Evolutionary conservation across 768 basidiomycete species (phyloP), one percentile per base, ranked within the genome.

Genomic region (Dacryopinax spathularia): DNA sequence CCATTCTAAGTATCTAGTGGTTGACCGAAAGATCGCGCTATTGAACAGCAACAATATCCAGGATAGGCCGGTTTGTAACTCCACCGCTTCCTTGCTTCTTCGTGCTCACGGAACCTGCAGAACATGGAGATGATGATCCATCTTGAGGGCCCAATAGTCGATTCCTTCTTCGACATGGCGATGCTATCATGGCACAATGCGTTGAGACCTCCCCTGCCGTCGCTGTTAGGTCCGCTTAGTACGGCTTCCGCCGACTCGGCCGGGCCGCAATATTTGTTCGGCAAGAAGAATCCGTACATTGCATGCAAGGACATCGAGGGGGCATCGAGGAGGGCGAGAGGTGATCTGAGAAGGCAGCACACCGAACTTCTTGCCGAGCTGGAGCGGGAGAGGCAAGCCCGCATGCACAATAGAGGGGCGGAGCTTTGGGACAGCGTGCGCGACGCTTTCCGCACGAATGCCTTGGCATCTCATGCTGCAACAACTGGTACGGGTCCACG

Each of bases 1-100:
- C 72, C 87, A 88, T 67, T 80, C 82, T 48, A 87, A 88, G 69
- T 86, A 82, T 69, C 76, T 87, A 73, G 75, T 88, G 41, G 81
- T 87, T 1, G 86, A 88, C 70, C 77, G 85, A n/a, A 82, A 81
- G 67, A 75, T 85, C 34, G 85, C 83, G 0, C 72, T 86, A 62
- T 72, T 88, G 62, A 83, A 84, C 70, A 81, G 79, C 60, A 86
- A 86, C 73, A 87, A 87, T 63, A 84, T 87, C 37, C 85, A 85
- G 72, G 77, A 77, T 64, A 70, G 77, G 12, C 75, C 74, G 3
- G 76, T 77, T 59, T 67, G 77, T 36, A 75, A 76, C 61, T 5
- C 18, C 10, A 5, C 18, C 13, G 31, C 3, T 27, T 7, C 20
- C 5, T 18, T 3, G 31, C 29, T 12, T 56, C 13, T 37, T 60